Base-by-base conservation (phyloP, 2,329 filamentous ascomycete genomes). In the Colletotrichum sp. region DNA sequence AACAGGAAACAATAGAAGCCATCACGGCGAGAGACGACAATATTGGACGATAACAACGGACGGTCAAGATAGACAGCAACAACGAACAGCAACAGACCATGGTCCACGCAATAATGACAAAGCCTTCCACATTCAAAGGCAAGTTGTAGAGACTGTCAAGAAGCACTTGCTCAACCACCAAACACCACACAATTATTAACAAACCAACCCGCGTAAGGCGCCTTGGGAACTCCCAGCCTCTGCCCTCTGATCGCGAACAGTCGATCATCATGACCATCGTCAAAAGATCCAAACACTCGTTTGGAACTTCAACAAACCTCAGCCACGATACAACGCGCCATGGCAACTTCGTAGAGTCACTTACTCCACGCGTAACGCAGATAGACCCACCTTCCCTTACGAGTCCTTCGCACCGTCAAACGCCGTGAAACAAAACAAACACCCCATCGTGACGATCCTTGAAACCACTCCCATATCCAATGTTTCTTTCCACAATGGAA, bases 51-150 rank as follows among this genome's bases (percentile, higher is more conserved):
- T 18, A 18, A n/a, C 9, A 12, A n/a, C 9, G 18, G 2, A n/a
- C 39, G 18, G 0, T 8, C 2, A n/a, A 6, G 9, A 49, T n/a
- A 10, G 9, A 49, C 9, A 0, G 39, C 3, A 49, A 49, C 39
- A 3, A 2, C 18, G 3, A 3, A 49, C 2, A 2, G 4, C 18
- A 1, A n/a, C 18, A n/a, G 18, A n/a, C 10, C 0, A 12, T 10
- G 0, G 18, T n/a, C 39, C 18, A 49, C 5, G 8, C 18, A 49
- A 49, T 5, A 1, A n/a, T 10, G 6, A 28, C 18, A n/a, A 49
- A 49, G 18, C 39, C 18, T 49, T 4, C 4, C 9, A 1, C 18
- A 49, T 0, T 49, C 39, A 9, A 2, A 49, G 18, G 6, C 3
- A 7, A n/a, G 5, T 49, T 6, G 39, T 9, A 49, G 0, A 49